Evolutionary conservation across 1,139 yeast species (phyloP), one percentile per base, ranked within the genome.

Genomic region (Magnusiomyces ingens): DNA sequence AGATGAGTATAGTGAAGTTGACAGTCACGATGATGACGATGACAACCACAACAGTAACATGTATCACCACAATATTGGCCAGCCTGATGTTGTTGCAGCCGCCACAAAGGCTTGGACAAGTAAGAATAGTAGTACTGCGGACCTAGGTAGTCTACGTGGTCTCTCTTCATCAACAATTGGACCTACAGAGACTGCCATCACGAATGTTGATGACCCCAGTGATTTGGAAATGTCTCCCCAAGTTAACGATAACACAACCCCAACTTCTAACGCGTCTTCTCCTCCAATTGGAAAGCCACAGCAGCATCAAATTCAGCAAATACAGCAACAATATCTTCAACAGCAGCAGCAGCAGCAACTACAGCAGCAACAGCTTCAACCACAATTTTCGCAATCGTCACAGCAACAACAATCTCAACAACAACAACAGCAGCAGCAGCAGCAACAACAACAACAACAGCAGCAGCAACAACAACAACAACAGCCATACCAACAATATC

Each of bases 121-220:
- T 22, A 55, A 55, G 22, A 55, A 55, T 22, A 55, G 54, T 36
- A 55, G 57, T 35, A 53, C 48, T n/a, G 54, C 57, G 22, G 57
- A 55, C 35, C 38, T 55, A 10, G 47, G 42, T 2, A 54, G 49
- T n/a, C 15, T 50, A 4, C 19, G 49, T 26, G 45, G 26, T 19
- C 17, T 32, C 26, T 12, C 45, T 17, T 36, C 38, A 11, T 50
- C 48, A 6, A 49, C 45, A 11, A 32, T 47, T 38, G 35, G 47
- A 4, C 45, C 47, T 26, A 48, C 55, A 8, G 32, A 26, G 8
- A 26, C 32, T 4, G 41, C 41, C 18, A 37, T n/a, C 41, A 17
- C 41, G 32, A n/a, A 37, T 37, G 41, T n/a, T 11, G 41, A 37
- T 37, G 41, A 37, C 41, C 18, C 15, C 60, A 56, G 32, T 12